Percentiles rank a stretch among this genome's conserved stretches.
Evolutionary conservation across 1,139 yeast species (phyloP).

Genomic region (Nakaseomyces bracarensis): DNA sequence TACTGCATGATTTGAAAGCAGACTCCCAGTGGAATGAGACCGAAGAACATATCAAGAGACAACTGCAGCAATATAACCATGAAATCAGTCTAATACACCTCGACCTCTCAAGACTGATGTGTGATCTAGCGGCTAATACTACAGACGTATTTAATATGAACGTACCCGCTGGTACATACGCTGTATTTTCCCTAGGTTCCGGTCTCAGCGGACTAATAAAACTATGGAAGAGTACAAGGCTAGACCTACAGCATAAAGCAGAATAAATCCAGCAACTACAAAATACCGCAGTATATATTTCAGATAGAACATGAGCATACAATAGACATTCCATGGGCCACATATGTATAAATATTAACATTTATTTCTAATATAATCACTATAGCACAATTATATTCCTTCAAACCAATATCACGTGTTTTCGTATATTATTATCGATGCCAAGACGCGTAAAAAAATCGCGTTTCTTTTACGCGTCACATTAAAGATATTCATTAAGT

Average conservation of each 20-base stretch:
- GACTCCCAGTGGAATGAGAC: constrained; percentile 8
- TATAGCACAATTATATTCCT: too few species aligned
- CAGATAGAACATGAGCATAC: too few species aligned
- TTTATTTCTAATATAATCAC: too few species aligned
- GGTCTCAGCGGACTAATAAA: constrained; percentile 37
- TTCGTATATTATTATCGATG: too few species aligned
- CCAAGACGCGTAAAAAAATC: too few species aligned
- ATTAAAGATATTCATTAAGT: too few species aligned
- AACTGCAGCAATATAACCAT: constrained; percentile 29
- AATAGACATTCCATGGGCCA: too few species aligned
- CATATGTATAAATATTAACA: too few species aligned
- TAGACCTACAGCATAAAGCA: neutral
- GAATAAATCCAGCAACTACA: neutral
- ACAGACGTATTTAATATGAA: constrained; percentile 37
- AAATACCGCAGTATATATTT: too few species aligned
- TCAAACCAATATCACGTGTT: too few species aligned
- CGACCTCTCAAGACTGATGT: constrained; percentile 34
- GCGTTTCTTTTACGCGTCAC: too few species aligned
- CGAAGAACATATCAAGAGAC: constrained; percentile 18
- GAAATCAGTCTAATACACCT: constrained; percentile 32
- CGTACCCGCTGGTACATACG: constrained; percentile 31
- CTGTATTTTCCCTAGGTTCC: constrained; percentile 32
- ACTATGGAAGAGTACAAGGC: constrained; percentile 29
- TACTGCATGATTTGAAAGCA: constrained; percentile 28
- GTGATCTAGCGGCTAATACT: constrained; percentile 39